A percentile compares a stretch with the other conserved stretches of the same genome.
Evolutionary conservation across 345 rosid genomes (phyloP).

Genomic region (Draba incana): DNA sequence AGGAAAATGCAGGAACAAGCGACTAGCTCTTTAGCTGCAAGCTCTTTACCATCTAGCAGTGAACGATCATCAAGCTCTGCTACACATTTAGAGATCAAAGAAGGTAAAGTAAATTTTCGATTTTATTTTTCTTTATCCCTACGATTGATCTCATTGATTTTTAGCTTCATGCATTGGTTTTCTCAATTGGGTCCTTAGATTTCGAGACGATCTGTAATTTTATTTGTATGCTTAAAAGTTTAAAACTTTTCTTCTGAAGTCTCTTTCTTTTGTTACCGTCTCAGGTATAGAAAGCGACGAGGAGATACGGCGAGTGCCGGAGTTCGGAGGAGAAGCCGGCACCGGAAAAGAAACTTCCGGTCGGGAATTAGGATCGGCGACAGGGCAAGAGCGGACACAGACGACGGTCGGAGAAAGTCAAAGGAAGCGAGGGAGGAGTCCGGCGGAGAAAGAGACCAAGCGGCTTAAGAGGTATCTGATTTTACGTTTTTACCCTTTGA

Average conservation of each 20-base stretch:
- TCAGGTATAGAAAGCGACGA: slow-evolving; percentile 95
- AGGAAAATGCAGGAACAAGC: slow-evolving; percentile 81
- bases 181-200: slow-evolving; percentile 26
- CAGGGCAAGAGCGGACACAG: slow-evolving; percentile 54
- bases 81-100: slow-evolving; percentile 80
- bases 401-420: slow-evolving; percentile 57
- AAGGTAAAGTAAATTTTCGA: slow-evolving; percentile 46
- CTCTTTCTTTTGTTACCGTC: not conserved
- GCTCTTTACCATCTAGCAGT: slow-evolving; percentile 89
- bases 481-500: slow-evolving; percentile 5
- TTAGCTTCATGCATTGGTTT: slow-evolving; percentile 33
- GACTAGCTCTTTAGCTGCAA: slow-evolving; percentile 78
- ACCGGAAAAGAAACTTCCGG: slow-evolving; percentile 53
- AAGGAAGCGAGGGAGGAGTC: slow-evolving; percentile 81
- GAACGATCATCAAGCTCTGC: slow-evolving; percentile 99
- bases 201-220: slow-evolving; percentile 30
- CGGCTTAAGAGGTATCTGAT: slow-evolving; percentile 69
- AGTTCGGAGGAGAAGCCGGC: slow-evolving; percentile 66
- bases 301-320: slow-evolving; percentile 95
- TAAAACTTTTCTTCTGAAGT: not conserved
- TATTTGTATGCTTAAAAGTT: not conserved
- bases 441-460: slow-evolving; percentile 93
- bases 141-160: slow-evolving; percentile 15
- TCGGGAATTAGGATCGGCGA: slow-evolving; percentile 47
- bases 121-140: not conserved